Base-by-base conservation (phyloP, 345 rosid genomes). In the Linum usitatissimum region DNA sequence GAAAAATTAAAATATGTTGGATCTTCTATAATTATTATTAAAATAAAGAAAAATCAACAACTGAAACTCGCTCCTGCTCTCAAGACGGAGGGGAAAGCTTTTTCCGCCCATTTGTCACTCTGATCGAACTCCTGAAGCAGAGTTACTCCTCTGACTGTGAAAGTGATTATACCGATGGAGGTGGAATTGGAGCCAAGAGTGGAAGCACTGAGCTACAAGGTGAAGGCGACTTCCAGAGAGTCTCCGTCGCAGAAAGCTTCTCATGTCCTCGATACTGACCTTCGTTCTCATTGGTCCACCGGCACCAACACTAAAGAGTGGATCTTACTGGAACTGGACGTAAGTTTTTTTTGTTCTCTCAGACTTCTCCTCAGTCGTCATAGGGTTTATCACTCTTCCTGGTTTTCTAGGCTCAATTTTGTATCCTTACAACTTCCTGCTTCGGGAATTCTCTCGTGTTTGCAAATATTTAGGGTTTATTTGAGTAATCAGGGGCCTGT, bases 271-370 rank as follows among this genome's bases (percentile, higher is more conserved):
- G 96, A 88, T 62, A 69, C 82, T 9, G 92, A 88, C 84, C 96
- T 86, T 57, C 91, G 96, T 60, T 70, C 83, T 15, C 92, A 88
- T 78, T 88, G 96, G 96, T 88, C 92, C 69, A 75, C 96, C 39
- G 87, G 78, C 34, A 86, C 96, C 69, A 88, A 88, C 78, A 85
- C 90, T 68, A 86, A 88, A 67, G 96, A 88, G 68, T 88, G 96
- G 96, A 86, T 88, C 75, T 70, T 88, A 66, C 86, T 88, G 9
- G 96, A 88, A 68, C 92, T 88, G 67, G 89, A 82, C 63, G 96
- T 88, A 74, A 15, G 60, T 59, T 13, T 3, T 30, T 2, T 54
- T 31, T n/a, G 66, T 64, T 18, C 59, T 58, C 59, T 40, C 56
- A 58, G 30, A 64, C 49, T 51, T 40, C 34, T 51, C 21, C 23